Evolutionary conservation across 2,329 filamentous ascomycete species (phyloP).

Genomic region (Fusarium redolens): DNA sequence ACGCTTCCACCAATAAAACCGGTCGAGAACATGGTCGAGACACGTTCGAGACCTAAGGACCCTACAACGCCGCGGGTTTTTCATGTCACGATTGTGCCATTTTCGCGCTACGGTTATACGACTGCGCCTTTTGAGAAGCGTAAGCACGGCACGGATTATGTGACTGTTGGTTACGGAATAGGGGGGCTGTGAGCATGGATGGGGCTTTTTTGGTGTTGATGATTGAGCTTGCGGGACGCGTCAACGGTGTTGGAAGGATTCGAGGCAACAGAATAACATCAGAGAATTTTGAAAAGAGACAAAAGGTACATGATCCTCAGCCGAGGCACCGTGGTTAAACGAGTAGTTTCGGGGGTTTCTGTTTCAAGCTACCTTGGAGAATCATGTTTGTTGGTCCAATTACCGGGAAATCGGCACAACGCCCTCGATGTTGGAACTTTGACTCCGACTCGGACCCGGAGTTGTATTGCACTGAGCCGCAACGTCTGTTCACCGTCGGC

Average conservation of each 20-base stretch:
- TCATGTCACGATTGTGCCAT: conserved; percentile 1
- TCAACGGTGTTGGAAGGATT: not conserved
- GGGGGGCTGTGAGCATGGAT: not conserved
- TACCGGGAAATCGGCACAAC: not conserved
- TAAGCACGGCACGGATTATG: not conserved
- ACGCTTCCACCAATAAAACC: not conserved
- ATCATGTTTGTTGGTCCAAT: not conserved
- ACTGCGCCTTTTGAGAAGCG: not conserved
- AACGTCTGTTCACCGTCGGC: not conserved
- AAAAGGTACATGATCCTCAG: not conserved
- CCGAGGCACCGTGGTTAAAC: not conserved
- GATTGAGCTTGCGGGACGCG: not conserved
- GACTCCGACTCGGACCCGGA: not conserved
- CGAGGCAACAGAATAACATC: not conserved
- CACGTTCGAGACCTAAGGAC: not conserved
- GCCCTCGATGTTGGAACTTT: not conserved
- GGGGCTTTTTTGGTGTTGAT: not conserved
- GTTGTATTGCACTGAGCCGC: not conserved
- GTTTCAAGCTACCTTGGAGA: not conserved
- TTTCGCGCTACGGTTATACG: not conserved
- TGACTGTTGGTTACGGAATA: not conserved
- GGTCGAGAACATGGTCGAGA: not conserved
- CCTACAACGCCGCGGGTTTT: not conserved
- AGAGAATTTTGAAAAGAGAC: no score
- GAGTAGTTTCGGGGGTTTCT: not conserved